A percentile compares a stretch with the other conserved stretches of the same genome.
Conservation (phyloP, 805 yeast species). For the Peterozyma xylosa region DNA sequence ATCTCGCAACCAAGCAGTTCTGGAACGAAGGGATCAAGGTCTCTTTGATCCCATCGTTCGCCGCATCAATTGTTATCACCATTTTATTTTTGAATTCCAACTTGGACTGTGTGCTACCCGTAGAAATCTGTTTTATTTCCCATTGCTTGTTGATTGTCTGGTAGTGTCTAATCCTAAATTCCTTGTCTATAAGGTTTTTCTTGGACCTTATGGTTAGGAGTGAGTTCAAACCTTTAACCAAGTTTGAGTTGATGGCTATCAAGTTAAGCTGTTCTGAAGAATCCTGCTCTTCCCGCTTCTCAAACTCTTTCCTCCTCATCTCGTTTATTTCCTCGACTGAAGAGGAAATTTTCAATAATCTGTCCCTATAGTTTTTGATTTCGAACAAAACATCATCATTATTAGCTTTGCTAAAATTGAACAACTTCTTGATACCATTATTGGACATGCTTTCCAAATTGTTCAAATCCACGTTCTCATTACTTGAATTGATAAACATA, state of each 20-base stretch:
- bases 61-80: constrained; percentile 21
- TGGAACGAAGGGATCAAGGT: constrained; percentile 55
- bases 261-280: neutral
- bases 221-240: constrained; percentile 5
- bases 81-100: constrained; percentile 4
- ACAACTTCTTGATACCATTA: neutral
- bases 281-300: no score
- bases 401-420: constrained; percentile 7
- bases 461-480: constrained; percentile 7
- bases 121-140: neutral
- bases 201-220: constrained; percentile 1
- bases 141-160: constrained; percentile 1
- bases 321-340: constrained; percentile 3
- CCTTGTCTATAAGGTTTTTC: constrained; percentile 2
- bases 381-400: constrained; percentile 5
- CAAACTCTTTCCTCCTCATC: neutral
- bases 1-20: constrained; percentile 48
- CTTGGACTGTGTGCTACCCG: neutral
- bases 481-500: constrained; percentile 7
- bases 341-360: constrained; percentile 3
- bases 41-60: constrained; percentile 27
- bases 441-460: constrained; percentile 1
- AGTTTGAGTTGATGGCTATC: neutral
- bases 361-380: constrained; percentile 5
- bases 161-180: constrained; percentile 3